Base-by-base conservation (phyloP, 306 rosid genomes). In the Rubus idaeus region DNA sequence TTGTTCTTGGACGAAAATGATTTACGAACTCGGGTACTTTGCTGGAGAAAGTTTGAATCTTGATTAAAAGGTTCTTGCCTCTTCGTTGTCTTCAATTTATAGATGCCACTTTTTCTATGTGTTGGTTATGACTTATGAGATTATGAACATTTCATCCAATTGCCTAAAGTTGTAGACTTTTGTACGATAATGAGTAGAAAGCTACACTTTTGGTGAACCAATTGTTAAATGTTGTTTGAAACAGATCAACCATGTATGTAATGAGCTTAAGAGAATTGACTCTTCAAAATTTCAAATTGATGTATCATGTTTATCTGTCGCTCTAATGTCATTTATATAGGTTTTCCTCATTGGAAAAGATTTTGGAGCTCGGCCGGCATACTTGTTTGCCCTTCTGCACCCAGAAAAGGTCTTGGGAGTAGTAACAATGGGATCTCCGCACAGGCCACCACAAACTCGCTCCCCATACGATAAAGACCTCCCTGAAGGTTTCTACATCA, bases 301-400 rank as follows among this genome's bases (percentile, higher is more conserved):
- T 63, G 21, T 16, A 37, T 26, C 67, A 61, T 61, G 18, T 4
- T 61, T 44, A 61, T 61, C 39, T 30, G 67, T 26, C 0, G 1
- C 41, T 12, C 11, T 63, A 35, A 35, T 14, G 21, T 16, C 5
- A 37, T 30, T 37, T 17, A 3, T 16, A 63, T 37, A 85, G 92
- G 88, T 81, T 60, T 79, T 88, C 70, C 78, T 88, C 8, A 53
- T 90, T 58, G 92, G 90, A 10, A 83, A 90, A 64, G 92, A 90
- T 42, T 90, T 86, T 39, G 92, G 90, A 21, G 90, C 88, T 10
- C 0, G 86, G 35, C 80, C 86, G 13, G 89, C 83, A 70, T 86
- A 84, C 76, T 60, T 83, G 44, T 83, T 83, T 35, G 79, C 85
- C 50, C 75, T 62, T 13, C 55, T 81, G 41, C 84, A 86, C 70